phyloP scores from a whole-genome alignment of 2,329 filamentous ascomycete genomes.

The Cladophialophora exuberans region DNA sequence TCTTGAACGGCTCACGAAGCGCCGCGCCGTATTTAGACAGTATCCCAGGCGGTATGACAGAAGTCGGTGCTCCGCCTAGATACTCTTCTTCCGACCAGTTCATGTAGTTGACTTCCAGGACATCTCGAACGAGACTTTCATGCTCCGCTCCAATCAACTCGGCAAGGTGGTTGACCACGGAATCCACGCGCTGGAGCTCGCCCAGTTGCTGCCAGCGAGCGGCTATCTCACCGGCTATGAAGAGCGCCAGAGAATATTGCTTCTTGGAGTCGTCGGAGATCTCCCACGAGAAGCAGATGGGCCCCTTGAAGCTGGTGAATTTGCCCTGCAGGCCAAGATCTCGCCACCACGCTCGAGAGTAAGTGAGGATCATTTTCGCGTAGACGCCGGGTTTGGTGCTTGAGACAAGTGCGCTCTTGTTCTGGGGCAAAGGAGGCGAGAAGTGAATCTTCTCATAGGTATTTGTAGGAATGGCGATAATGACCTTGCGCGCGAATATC shows the following conservation, averaged over 20 bases:
- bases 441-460: slow-evolving; percentile 53
- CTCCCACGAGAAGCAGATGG: slow-evolving; percentile 51
- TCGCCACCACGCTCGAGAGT: slow-evolving; percentile 44
- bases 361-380: slow-evolving; percentile 47
- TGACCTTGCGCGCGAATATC: slow-evolving; percentile 45
- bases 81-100: slow-evolving; percentile 45
- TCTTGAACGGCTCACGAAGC: slow-evolving; percentile 41
- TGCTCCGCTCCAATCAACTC: slow-evolving; percentile 19
- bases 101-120: slow-evolving; percentile 40
- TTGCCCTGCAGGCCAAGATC: slow-evolving; percentile 42
- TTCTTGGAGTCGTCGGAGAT: slow-evolving; percentile 37
- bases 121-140: slow-evolving; percentile 27
- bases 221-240: slow-evolving; percentile 45
- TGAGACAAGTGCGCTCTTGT: slow-evolving; percentile 36
- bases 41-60: slow-evolving; percentile 43
- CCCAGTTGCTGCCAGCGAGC: slow-evolving; percentile 36
- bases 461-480: slow-evolving; percentile 56
- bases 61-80: slow-evolving; percentile 45
- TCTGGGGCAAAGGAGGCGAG: slow-evolving; percentile 43
- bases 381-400: slow-evolving; percentile 42
- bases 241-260: slow-evolving; percentile 43
- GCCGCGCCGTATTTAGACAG: slow-evolving; percentile 38
- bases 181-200: slow-evolving; percentile 6
- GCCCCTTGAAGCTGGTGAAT: slow-evolving; percentile 43
- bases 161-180: slow-evolving; percentile 23